phyloP scores from a whole-genome alignment of 2,329 filamentous ascomycete species.

The Aureobasidium sp. region DNA sequence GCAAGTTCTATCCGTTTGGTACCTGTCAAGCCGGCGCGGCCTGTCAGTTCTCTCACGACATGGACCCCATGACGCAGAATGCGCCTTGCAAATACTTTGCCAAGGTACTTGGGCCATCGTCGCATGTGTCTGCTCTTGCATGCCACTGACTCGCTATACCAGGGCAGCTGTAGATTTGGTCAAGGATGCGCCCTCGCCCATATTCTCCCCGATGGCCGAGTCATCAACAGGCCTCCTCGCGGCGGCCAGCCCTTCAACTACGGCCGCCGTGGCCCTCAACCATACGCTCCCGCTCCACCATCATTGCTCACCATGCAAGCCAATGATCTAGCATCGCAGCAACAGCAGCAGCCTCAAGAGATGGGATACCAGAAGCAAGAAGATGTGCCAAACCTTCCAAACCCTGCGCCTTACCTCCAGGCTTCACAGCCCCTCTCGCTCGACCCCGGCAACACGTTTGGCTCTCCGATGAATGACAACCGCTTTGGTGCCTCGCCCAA shows the following conservation, averaged over 20 bases:
- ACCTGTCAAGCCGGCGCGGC: conserved; percentile 92
- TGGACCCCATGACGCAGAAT: conserved; percentile 75
- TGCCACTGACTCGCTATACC: conserved; percentile 23
- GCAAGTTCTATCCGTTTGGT: conserved; percentile 98
- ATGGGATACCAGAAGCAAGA: conserved; percentile 1
- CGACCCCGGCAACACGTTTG: conserved; percentile 48
- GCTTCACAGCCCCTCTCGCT: conserved; percentile 6
- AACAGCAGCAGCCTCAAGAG: conserved; percentile 14
- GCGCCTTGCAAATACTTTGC: conserved; percentile 97
- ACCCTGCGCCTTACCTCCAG: conserved; percentile 8
- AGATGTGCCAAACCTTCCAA: conserved; percentile 1
- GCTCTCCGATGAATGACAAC: conserved; percentile 73
- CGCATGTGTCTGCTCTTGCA: not conserved
- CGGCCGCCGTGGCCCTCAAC: conserved; percentile 15
- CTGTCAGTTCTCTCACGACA: conserved; percentile 93
- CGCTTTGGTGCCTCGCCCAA: conserved; percentile 71
- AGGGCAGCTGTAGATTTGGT: conserved; percentile 99
- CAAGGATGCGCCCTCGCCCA: conserved; percentile 96
- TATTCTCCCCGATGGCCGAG: conserved; percentile 84
- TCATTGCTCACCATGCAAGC: conserved; percentile 28
- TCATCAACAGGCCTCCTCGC: conserved; percentile 65
- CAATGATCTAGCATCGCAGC: conserved; percentile 14
- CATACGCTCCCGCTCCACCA: conserved; percentile 13
- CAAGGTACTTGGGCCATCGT: conserved; percentile 56
- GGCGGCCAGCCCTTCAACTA: conserved; percentile 17